These are phyloP conservation scores for Scutellaria minor DNA, from an alignment of 257 asterid species.

Conservation along the genomic window DNA sequence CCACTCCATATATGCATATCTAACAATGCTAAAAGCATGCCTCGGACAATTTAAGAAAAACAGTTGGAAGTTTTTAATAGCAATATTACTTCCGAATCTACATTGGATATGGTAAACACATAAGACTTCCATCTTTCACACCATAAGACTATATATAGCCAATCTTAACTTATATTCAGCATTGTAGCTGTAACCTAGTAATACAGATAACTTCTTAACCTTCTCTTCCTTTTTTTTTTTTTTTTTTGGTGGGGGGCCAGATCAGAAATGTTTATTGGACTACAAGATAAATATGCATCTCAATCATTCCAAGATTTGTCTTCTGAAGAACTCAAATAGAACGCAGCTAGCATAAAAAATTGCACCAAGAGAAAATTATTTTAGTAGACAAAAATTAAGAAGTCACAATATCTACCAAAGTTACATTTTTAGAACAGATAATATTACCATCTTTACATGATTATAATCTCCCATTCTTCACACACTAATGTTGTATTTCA, in stretches of 20 bases:
- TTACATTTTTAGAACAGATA: background rate
- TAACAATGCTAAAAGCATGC: conserved; percentile 7
- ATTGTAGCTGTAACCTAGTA: background rate
- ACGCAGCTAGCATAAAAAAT: background rate
- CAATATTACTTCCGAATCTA: background rate
- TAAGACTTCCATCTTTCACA: background rate
- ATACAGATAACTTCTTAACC: background rate
- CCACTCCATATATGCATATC: background rate
- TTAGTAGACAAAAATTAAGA: background rate
- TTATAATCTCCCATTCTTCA: conserved; percentile 7
- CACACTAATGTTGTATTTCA: background rate
- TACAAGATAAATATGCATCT: conserved; percentile 6
- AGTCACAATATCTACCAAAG: background rate
- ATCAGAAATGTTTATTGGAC: background rate
- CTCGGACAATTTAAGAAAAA: background rate
- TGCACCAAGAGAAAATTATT: conserved; percentile 3
- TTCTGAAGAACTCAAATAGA: background rate
- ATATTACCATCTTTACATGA: background rate
- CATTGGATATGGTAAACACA: background rate
- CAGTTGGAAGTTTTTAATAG: background rate
- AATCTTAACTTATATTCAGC: conserved; percentile 8
- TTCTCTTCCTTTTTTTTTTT: too few relatives aligned
- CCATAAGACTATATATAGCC: background rate
- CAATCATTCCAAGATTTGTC: background rate
- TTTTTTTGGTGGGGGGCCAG: background rate